Evolutionary conservation across 1,284 basidiomycete species (phyloP), one percentile per base, ranked within the genome.

Genomic region (Puccinia hordei): DNA sequence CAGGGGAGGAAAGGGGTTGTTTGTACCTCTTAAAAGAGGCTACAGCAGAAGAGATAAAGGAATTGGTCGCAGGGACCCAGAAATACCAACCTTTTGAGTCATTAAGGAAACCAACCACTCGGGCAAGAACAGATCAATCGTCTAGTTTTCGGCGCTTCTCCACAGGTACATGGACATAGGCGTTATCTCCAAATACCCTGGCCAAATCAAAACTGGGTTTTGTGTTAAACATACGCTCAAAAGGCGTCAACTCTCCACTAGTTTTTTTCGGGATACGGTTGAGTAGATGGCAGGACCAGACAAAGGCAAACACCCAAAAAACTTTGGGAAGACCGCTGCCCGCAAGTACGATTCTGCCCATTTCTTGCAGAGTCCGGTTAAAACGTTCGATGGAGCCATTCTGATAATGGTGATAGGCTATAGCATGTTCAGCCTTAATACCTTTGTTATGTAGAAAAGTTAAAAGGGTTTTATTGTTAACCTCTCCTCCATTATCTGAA

Each of bases 141-240:
- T 77, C 65, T 5, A 77, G 63, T 35, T 77, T 77, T 30, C 30
- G 27, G n/a, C 65, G 41, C 19, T 65, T 65, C 33, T 77, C 74
- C 5, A 2, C 24, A 4, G 61, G 74, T 24, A 77, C 68, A 49
- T 77, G 75, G 24, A 69, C 27, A 15, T 35, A 44, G 22, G 57
- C 22, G 30, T 6, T 2, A 77, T 12, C 0, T 33, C 38, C 38
- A 41, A 41, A 41, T 6, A 12, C 12, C 12, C 38, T 6, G 6
- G 12, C 12, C 6, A 4, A 30, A 35, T 77, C 65, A 41, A 66
- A 27, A 27, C 33, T 30, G n/a, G 74, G 74, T 22, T 65, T 46
- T 3, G 8, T 10, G 5, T n/a, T 10, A 51, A 77, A 69, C 1
- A 77, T 30, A 10, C 17, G 10, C 55, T 77, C 65, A 24, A 30